Percentiles rank a stretch among this genome's conserved stretches.
Evolutionary conservation across 208 protist genomes (phyloP).

Genomic region (Vickermania spadyakhi): DNA sequence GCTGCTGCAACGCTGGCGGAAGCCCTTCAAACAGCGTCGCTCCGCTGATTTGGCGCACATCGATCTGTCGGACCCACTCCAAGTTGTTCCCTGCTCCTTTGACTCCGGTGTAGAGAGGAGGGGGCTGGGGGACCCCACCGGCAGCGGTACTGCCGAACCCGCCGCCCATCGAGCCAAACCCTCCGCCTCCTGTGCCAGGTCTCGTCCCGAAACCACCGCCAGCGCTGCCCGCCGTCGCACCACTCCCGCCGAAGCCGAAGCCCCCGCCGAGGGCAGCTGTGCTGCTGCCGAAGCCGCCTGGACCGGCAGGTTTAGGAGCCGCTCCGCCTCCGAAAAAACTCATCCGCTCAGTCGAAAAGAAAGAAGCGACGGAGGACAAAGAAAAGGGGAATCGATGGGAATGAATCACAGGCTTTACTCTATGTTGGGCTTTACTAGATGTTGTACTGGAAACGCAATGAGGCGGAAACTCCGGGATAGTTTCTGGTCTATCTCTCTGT

Average conservation of each 20-base stretch:
- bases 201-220: conserved; percentile 19
- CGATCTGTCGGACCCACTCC: conserved; percentile 43
- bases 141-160: conserved; percentile 22
- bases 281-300: conserved; percentile 14
- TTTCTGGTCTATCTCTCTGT: too few relatives aligned
- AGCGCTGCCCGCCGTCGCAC: conserved; percentile 9
- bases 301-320: neutral
- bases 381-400: too few relatives aligned
- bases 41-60: conserved; percentile 65
- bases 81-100: conserved; percentile 57
- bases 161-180: conserved; percentile 7
- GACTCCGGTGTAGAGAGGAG: conserved; percentile 54
- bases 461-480: too few relatives aligned
- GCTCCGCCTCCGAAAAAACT: neutral
- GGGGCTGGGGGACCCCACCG: conserved; percentile 9
- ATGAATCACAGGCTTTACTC: too few relatives aligned
- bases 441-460: too few relatives aligned
- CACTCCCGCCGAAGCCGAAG: conserved; percentile 29
- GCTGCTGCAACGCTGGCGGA: conserved; percentile 53
- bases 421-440: too few relatives aligned
- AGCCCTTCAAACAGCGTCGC: conserved; percentile 58
- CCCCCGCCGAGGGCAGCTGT: conserved; percentile 6
- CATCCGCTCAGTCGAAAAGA: too few relatives aligned
- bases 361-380: too few relatives aligned
- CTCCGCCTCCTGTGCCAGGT: conserved; percentile 11